phyloP scores from a whole-genome alignment of 345 rosid genomes.

The Cardamine chenopodiifolia region DNA sequence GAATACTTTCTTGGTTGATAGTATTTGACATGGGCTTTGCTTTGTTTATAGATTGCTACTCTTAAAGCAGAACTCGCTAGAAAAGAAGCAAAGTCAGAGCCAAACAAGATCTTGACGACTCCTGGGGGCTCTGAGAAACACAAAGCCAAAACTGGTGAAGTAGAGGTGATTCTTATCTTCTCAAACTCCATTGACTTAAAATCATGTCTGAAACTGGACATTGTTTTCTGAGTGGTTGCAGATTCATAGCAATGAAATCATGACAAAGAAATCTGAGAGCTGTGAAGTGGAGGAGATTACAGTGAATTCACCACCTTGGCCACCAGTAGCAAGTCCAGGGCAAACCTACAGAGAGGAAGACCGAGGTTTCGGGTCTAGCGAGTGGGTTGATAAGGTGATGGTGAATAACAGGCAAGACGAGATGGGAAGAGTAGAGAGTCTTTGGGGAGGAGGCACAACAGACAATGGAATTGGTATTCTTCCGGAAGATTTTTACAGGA shows the following conservation, averaged over 20 bases:
- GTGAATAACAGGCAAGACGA: conserved; percentile 87
- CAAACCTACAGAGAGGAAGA: conserved; percentile 71
- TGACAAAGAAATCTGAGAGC: conserved; percentile 65
- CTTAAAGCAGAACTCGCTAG: conserved; percentile 81
- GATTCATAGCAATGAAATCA: conserved; percentile 51
- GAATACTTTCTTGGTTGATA: conserved; percentile 3
- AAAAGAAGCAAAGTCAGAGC: conserved; percentile 66
- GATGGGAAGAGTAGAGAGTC: conserved; percentile 44
- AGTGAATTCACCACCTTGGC: conserved; percentile 96
- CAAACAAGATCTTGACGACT: conserved; percentile 43
- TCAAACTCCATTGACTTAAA: conserved; percentile 19
- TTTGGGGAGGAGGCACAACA: conserved; percentile 58
- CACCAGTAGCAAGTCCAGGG: conserved; percentile 71
- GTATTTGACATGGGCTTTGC: conserved; percentile 7
- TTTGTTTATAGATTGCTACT: conserved; percentile 61
- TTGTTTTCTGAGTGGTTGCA: conserved; percentile 41
- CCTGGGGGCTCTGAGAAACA: conserved; percentile 59
- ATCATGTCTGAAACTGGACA: conserved; percentile 8
- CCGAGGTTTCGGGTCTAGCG: conserved; percentile 62
- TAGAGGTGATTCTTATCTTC: conserved; percentile 57
- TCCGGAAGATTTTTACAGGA: conserved; percentile 63
- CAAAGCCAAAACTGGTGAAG: conserved; percentile 65
- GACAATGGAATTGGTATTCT: conserved; percentile 46
- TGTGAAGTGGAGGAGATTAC: conserved; percentile 82
- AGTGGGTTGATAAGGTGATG: conserved; percentile 98